Conservation (phyloP, 768 basidiomycete species). For the Amanita muscaria region DNA sequence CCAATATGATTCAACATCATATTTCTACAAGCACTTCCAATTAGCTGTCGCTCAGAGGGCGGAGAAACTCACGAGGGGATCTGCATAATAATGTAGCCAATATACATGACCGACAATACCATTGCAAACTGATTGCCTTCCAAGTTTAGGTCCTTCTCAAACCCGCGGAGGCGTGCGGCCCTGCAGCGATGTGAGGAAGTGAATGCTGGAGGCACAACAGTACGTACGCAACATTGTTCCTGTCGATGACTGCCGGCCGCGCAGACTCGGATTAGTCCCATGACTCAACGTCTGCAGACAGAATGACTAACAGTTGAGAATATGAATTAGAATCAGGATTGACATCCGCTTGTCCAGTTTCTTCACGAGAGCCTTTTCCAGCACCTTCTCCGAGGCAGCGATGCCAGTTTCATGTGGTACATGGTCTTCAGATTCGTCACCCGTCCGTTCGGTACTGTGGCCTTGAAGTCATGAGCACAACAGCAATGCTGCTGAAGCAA, state of each 20-base stretch:
- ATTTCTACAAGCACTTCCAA: conserved; percentile 33
- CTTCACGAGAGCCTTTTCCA: conserved; percentile 31
- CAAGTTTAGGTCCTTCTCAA: conserved; percentile 52
- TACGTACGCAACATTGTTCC: conserved; percentile 55
- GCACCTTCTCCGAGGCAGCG: conserved; percentile 18
- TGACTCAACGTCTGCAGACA: conserved; percentile 9
- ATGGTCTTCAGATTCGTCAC: no score
- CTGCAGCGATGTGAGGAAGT: conserved; percentile 19
- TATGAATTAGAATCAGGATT: conserved; percentile 39
- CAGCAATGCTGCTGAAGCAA: no score
- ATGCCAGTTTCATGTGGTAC: conserved; percentile 15
- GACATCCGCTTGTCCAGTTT: conserved; percentile 46
- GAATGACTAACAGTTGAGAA: conserved; percentile 30
- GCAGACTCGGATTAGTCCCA: background rate
- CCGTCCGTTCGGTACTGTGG: no score
- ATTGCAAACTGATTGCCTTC: conserved; percentile 54
- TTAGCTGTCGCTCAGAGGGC: background rate
- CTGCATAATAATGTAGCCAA: conserved; percentile 67
- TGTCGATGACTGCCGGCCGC: conserved; percentile 57
- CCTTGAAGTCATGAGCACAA: no score
- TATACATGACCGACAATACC: conserved; percentile 51
- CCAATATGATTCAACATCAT: conserved; percentile 60
- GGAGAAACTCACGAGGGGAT: conserved; percentile 51
- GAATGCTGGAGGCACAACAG: background rate
- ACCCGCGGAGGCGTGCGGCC: conserved; percentile 58